Evolutionary conservation across 805 yeast genomes (phyloP).

Genomic region (Metschnikowia proteae): DNA sequence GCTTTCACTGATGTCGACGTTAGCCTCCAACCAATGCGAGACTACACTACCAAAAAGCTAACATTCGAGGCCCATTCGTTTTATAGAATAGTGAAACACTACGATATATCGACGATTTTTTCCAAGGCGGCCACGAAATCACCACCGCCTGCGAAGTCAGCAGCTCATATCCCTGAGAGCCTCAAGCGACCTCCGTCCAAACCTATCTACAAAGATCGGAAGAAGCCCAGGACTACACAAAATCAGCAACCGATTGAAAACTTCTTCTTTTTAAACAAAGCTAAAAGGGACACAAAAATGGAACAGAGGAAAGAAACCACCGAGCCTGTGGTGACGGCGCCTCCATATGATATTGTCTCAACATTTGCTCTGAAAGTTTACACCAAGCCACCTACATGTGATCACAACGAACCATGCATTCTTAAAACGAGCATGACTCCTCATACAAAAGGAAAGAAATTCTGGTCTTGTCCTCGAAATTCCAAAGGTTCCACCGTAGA

Average conservation of each 20-base stretch:
- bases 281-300: neutral
- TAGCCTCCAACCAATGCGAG: conserved; percentile 3
- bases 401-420: conserved; percentile 25
- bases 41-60: conserved; percentile 8
- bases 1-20: conserved; percentile 62
- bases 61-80: conserved; percentile 22
- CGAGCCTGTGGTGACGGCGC: neutral
- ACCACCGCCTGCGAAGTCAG: conserved; percentile 1
- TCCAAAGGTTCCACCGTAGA: conserved; percentile 14
- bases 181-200: neutral
- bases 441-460: conserved; percentile 28
- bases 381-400: conserved; percentile 27
- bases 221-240: conserved; percentile 1
- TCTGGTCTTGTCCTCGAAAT: conserved; percentile 28
- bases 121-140: conserved; percentile 5
- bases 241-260: conserved; percentile 24
- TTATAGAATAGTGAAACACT: conserved; percentile 22
- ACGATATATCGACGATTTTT: conserved; percentile 35
- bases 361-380: conserved; percentile 15
- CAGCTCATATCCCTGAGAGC: neutral
- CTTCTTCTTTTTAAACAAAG: conserved; percentile 19
- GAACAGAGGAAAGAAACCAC: neutral
- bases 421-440: conserved; percentile 27
- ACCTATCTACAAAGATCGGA: conserved; percentile 6
- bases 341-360: conserved; percentile 5